Base-by-base conservation (phyloP, 371 early-diverging fungal species). In the Circinella minor region DNA sequence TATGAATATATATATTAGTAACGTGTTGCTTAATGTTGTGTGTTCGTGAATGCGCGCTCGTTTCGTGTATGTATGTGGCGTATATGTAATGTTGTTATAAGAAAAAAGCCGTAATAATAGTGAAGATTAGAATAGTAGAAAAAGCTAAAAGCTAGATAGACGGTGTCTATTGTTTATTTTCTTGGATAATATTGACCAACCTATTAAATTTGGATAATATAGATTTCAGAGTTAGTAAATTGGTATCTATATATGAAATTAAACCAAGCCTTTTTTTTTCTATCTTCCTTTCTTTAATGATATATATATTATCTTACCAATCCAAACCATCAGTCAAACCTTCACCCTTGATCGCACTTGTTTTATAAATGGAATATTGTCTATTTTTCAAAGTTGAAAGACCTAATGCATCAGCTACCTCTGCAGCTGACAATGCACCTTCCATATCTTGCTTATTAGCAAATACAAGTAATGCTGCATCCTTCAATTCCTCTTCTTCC, bases 371-470 rank as follows among this genome's bases (percentile, higher is more conserved):
- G 72, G 90, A 94, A 92, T 98, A 98, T 70, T 91, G 86, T 82
- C 98, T 93, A 71, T 92, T 88, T 66, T 92, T 87, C 55, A 97
- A 81, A 57, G 91, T 85, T 57, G 91, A 93, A 69, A 95, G 86
- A 54, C 94, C 93, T 51, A 95, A 89, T 72, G 92, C 90, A 72
- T 95, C 95, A 43, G 94, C 93, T 61, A 95, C 90, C 77, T 94
- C 91, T 36, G 92, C 91, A 54, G 92, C 89, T 68, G 83, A 90
- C 90, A 95, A 91, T 55, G 95, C 95, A 71, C 93, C 92, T 70
- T 94, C 94, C 81, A 95, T 87, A 86, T 95, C 95, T 79, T 95
- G 94, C 83, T 95, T 95, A 82, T 95, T 95, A 72, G 95, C 95
- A 79, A 95, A 94, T 36, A 95, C 92, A 65, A 95, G 84, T 54